phyloP scores from a whole-genome alignment of 805 yeast species.

The Candida alai region DNA sequence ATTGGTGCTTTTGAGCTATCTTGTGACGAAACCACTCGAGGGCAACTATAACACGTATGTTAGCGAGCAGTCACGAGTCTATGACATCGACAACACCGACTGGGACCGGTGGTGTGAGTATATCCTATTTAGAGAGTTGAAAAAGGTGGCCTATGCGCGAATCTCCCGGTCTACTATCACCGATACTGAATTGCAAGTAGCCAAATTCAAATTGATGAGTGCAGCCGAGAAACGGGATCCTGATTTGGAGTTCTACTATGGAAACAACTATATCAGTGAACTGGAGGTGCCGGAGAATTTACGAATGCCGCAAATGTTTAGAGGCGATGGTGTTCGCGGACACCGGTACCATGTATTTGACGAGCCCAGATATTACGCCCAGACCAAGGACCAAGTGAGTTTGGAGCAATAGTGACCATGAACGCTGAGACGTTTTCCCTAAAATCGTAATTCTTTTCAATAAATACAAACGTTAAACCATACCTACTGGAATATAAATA shows the following conservation, averaged over 20 bases:
- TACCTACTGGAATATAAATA: no score
- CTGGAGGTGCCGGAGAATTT: constrained; percentile 53
- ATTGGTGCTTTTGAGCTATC: constrained; percentile 79
- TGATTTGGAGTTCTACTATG: constrained; percentile 43
- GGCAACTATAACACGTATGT: constrained; percentile 94
- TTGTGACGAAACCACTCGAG: constrained; percentile 81
- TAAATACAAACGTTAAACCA: no score
- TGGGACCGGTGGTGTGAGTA: constrained; percentile 99
- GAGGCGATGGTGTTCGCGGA: constrained; percentile 90
- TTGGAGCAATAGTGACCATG: no score
- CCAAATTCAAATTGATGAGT: constrained; percentile 69
- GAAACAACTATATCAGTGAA: constrained; percentile 56
- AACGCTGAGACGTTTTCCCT: no score
- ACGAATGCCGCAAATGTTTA: constrained; percentile 74
- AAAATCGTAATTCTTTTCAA: background rate
- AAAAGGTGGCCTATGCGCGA: constrained; percentile 90
- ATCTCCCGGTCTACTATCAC: constrained; percentile 91
- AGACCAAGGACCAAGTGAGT: constrained; percentile 8
- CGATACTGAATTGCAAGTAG: constrained; percentile 94
- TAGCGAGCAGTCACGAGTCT: constrained; percentile 78
- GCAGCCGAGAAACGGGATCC: constrained; percentile 29
- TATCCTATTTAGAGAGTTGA: constrained; percentile 80
- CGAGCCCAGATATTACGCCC: constrained; percentile 78
- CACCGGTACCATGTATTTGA: constrained; percentile 94
- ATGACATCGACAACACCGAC: constrained; percentile 88